Base-by-base conservation (phyloP, 192 early-diverging fungal species). In the Coemansia sp. region DNA sequence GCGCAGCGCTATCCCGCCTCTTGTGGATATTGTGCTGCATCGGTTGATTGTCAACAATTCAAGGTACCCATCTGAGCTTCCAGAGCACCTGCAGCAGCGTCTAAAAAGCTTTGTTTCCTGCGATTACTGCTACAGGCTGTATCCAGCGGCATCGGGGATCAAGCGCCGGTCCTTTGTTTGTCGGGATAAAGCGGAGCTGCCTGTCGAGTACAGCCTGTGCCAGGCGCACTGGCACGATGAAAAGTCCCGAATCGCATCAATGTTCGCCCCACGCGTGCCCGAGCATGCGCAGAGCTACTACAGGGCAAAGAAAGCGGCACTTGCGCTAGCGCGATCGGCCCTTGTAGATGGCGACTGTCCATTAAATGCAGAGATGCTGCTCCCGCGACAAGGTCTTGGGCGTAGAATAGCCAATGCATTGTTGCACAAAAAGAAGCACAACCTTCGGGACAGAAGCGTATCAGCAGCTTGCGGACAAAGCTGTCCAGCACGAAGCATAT, bases 181-280 rank as follows among this genome's bases (percentile, higher is more conserved):
- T 10, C 78, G 78, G 9, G 64, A 75, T 15, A 58, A 66, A 0
- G 36, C 15, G 2, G 49, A 58, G 20, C 58, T 66, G 60, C 78
- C 72, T 12, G 33, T 80, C 14, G 78, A 80, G 65, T 75, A 75
- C 60, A 66, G 39, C 38, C 66, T 80, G 46, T 80, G 78, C 34
- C 48, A 57, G 18, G 62, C 68, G 18, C 78, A 80, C 51, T 80
- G 78, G 78, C 51, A 44, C 26, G 64, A 43, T 8, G 78, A 80
- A 43, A 61, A 61, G 51, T 49, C 74, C 63, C 62, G 78, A 23
- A 68, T 80, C 23, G 78, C 72, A n/a, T 61, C 59, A 23, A 48
- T 80, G 24, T 80, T 80, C 73, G 72, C 60, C 9, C 66, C 69
- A 23, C 69, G 78, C 53, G 45, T 49, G 12, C 66, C 66, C 2